Conservation (phyloP, 2,329 filamentous ascomycete species). For the Blastomyces gilchristii region DNA sequence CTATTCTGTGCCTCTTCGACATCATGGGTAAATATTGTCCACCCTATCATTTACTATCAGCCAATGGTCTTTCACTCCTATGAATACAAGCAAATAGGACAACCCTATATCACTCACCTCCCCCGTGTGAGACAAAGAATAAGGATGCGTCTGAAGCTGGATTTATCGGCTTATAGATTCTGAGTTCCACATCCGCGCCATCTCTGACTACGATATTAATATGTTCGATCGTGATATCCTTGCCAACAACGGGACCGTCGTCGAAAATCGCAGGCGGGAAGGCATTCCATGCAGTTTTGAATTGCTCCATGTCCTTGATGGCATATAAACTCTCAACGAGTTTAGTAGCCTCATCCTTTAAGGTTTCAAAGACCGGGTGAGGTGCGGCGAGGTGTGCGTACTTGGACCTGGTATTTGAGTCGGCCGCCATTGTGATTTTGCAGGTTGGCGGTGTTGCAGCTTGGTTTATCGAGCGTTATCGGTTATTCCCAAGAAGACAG, state of each 20-base stretch:
- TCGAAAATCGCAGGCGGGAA: constrained; percentile 1
- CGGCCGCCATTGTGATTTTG: background rate
- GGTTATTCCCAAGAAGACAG: background rate
- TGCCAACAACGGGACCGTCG: background rate
- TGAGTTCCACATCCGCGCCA: constrained; percentile 1
- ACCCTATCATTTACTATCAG: background rate
- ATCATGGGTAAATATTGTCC: constrained; percentile 1
- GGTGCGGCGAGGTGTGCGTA: constrained; percentile 1
- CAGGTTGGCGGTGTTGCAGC: background rate
- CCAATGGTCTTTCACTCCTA: background rate
- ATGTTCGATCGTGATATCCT: constrained; percentile 4
- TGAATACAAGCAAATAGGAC: background rate
- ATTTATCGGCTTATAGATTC: constrained; percentile 6
- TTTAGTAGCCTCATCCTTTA: background rate
- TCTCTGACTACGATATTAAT: background rate
- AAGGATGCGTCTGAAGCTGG: background rate
- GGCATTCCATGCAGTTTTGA: constrained; percentile 2
- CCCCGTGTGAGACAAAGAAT: constrained; percentile 1
- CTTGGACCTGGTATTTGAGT: background rate
- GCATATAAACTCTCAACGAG: background rate
- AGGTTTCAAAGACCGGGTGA: background rate
- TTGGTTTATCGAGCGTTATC: background rate
- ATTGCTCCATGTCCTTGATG: background rate
- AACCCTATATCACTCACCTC: background rate
- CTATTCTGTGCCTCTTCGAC: constrained; percentile 4